phyloP scores from a whole-genome alignment of 2,329 filamentous ascomycete species.

The Daldinia eschscholtzii region DNA sequence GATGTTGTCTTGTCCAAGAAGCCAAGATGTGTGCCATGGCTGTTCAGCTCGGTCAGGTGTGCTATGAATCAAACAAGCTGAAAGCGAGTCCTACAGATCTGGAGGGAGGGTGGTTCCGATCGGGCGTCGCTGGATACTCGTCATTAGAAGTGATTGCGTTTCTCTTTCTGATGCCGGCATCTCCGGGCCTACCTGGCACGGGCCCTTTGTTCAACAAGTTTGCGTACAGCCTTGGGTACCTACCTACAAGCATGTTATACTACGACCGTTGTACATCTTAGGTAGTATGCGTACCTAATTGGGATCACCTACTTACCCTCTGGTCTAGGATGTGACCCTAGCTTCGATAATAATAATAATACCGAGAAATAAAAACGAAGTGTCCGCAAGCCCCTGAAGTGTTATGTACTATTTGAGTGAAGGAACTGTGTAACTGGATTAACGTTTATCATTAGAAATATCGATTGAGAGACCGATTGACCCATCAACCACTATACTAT shows the following conservation, averaged over 20 bases:
- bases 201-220: not conserved
- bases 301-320: not conserved
- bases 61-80: not conserved
- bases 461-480: slow-evolving; percentile 33
- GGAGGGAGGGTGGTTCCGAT: not conserved
- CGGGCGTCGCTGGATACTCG: not conserved
- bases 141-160: not conserved
- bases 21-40: not conserved
- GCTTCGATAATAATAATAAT: not conserved
- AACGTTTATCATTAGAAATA: slow-evolving; percentile 28
- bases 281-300: not conserved
- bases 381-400: not conserved
- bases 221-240: not conserved
- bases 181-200: not conserved
- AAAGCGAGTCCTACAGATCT: not conserved
- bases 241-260: not conserved
- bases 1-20: not conserved
- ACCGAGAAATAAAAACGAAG: not conserved
- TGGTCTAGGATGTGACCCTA: not conserved
- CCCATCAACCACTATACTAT: slow-evolving; percentile 12
- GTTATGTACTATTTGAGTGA: not conserved
- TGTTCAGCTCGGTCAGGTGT: not conserved
- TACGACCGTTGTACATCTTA: not conserved
- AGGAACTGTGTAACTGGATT: not conserved
- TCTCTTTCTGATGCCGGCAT: not conserved